Base-by-base conservation (phyloP, 179 eudicot species). In the Spergularia azorica region DNA sequence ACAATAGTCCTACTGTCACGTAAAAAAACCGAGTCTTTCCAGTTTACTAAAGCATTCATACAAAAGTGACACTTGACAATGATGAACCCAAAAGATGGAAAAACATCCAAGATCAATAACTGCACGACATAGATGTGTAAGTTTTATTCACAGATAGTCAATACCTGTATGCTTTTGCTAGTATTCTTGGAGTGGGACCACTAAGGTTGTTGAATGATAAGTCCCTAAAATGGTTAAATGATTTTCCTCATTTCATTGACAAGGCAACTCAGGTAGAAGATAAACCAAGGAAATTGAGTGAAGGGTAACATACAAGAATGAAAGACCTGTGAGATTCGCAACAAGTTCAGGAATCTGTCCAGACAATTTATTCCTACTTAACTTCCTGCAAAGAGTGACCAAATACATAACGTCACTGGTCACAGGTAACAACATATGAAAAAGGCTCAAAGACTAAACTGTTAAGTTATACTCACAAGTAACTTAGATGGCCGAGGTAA, bases 141-240 rank as follows among this genome's bases (percentile, higher is more conserved):
- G 38, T 16, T 10, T 10, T 20, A 6, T 11, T 50, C 36, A 46
- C 64, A 64, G 17, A 68, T 56, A 68, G 15, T 16, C 17, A 55
- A 51, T 82, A 92, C 98, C 94, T 90, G 85, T 89, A 94, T 80
- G 83, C 92, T 76, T 92, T 90, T 18, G 98, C 97, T 17, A 79
- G 84, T 75, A 94, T 90, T 68, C 74, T 87, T 71, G 97, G 96
- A 2, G 88, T 84, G 16, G 94, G 92, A 63, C 98, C 98, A 52
- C 96, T 92, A 55, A 94, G 90, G 77, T 94, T 94, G 83, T 94
- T 94, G 75, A 82, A 94, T 2, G 98, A 90, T 77, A 94, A 77
- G 77, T 94, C 98, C 93, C 97, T 94, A 81, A 72, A 75, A 78
- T 63, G 18, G 51, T 67, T 51, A 17, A 73, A 76, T 60, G 16